Evolutionary conservation across 768 basidiomycete species (phyloP), one percentile per base, ranked within the genome.

Genomic region (Lentinus brumalis): DNA sequence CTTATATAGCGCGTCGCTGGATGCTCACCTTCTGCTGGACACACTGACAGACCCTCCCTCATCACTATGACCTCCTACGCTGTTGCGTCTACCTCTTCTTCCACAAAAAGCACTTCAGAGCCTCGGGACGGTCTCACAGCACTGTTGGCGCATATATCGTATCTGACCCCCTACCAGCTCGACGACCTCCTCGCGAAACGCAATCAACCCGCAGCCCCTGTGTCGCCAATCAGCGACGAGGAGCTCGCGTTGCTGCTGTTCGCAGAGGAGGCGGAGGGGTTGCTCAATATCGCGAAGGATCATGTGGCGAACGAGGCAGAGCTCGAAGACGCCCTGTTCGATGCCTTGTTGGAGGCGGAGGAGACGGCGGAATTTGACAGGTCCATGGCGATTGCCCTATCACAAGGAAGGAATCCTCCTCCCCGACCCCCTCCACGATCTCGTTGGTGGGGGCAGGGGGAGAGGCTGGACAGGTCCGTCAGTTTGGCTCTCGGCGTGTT

Each of bases 211-310:
- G n/a, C 8, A 8, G 4, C 56, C n/a, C 44, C 56, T n/a, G 45
- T 45, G 1, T 26, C 32, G 1, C 44, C 42, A 6, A 45, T 63
- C 26, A 56, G 59, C 9, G 69, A 70, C 41, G 65, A 67, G 30
- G 69, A 70, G 54, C 65, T 70, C 14, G 67, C 69, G 6, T 50
- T 64, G 40, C 5, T 44, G 0, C 42, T 70, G n/a, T 70, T 69
- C 41, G 66, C 59, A 4, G 52, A 70, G 30, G 69, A 70, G 39
- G 68, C 69, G 2, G 55, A 55, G 26, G 49, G 57, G 15, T 57
- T 70, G 2, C 53, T 60, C 0, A 66, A 56, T 42, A 21, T 62
- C 26, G 42, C 58, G n/a, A 63, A 60, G 42, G 67, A 62, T 14
- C 57, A 45, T 35, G 39, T 38, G 29, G 18, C 39, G 8, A 51